phyloP scores from a whole-genome alignment of 2,329 filamentous ascomycete species.

The Botrytis medusae region DNA sequence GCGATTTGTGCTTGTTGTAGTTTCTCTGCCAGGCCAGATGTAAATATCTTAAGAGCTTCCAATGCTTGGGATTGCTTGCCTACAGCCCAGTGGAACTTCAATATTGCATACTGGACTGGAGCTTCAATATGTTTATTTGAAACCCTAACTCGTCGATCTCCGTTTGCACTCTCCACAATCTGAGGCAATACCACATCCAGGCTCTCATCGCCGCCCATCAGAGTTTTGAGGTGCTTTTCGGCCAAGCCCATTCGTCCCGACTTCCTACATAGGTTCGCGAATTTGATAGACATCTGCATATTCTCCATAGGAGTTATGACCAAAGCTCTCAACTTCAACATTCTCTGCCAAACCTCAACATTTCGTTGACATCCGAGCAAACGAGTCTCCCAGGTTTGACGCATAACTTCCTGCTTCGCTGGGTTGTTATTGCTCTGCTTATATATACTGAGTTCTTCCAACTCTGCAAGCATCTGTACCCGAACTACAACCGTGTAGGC shows the following conservation, averaged over 20 bases:
- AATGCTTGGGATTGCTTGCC: slow-evolving; percentile 65
- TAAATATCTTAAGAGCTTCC: slow-evolving; percentile 60
- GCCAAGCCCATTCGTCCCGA: slow-evolving; percentile 91
- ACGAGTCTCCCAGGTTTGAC: slow-evolving; percentile 92
- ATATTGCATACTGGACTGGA: slow-evolving; percentile 90
- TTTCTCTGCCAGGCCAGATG: slow-evolving; percentile 53
- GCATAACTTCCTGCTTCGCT: slow-evolving; percentile 87
- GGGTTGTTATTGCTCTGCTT: slow-evolving; percentile 81
- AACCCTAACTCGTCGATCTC: slow-evolving; percentile 28
- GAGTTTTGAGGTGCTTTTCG: slow-evolving; percentile 87
- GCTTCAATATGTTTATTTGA: slow-evolving; percentile 46
- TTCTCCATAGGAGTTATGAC: slow-evolving; percentile 92
- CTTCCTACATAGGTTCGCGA: slow-evolving; percentile 96
- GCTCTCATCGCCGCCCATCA: slow-evolving; percentile 72
- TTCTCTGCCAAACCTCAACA: slow-evolving; percentile 97
- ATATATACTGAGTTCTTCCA: slow-evolving; percentile 97
- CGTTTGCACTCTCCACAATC: slow-evolving; percentile 35
- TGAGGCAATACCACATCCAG: slow-evolving; percentile 60
- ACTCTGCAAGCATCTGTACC: slow-evolving; percentile 97
- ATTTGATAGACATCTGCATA: slow-evolving; percentile 99
- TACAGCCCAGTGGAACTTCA: slow-evolving; percentile 95
- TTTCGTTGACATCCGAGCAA: slow-evolving; percentile 94
- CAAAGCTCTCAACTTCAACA: slow-evolving; percentile 90
- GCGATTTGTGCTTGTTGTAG: slow-evolving; percentile 36
- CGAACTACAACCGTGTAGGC: slow-evolving; percentile 98